Base-by-base conservation (phyloP, 2,329 filamentous ascomycete species). In the Pestalotiopsis sp. region DNA sequence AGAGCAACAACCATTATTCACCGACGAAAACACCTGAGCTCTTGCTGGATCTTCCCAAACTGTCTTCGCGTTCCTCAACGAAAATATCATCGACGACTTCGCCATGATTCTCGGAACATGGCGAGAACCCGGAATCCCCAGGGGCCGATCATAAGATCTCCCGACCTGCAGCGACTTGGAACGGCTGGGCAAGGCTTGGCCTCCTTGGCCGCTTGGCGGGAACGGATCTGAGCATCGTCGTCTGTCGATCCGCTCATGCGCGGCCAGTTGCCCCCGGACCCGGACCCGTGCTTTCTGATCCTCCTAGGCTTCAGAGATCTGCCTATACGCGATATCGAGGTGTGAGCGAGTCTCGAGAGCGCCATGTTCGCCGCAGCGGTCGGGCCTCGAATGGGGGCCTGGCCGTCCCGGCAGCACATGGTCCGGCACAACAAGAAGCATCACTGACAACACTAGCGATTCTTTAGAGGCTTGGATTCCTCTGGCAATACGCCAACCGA, bases 201-300 rank as follows among this genome's bases (percentile, higher is more conserved):
- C 44, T 52, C 38, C 58, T 61, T 61, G 58, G 58, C 58, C 58
- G 58, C 58, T 61, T 61, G 58, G 58, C 58, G 24, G 58, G 58
- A 35, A 14, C 14, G 38, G 58, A 61, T 61, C 58, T 39, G 17
- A 61, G 58, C 26, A 40, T 61, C 35, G 44, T 20, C 38, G 14
- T 17, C 30, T 61, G 58, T 35, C 58, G 58, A 61, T 61, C 58
- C 44, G 30, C 39, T 61, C n/a, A 61, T 61, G 58, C 58, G 17
- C 38, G 4, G 30, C 58, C 58, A 17, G 17, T 61, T 61, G 26
- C 13, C 17, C 6, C 26, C 26, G 24, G 35, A 39, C 14, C n/a
- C 35, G 30, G 58, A 22, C 14, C 44, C 44, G 44, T 52, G 44
- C 44, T n/a, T 52, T 17, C 44, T 52, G 26, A 10, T 61, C 38